Conservation (phyloP, 2,329 filamentous ascomycete genomes). For the Colletotrichum orchidophilum region DNA sequence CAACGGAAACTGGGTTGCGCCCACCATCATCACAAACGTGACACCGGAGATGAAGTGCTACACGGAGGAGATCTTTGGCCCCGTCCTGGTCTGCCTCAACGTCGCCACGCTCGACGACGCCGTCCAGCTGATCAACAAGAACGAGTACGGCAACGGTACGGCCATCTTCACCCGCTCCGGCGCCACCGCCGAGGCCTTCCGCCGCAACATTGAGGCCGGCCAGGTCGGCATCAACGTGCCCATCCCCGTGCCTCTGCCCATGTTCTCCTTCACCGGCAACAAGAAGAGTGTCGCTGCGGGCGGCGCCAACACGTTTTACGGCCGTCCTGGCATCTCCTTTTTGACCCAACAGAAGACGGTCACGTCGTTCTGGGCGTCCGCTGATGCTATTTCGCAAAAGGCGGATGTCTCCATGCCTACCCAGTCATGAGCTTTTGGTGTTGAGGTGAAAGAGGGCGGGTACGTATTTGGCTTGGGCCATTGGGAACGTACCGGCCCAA, state of each 20-base stretch:
- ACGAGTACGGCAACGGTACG: slow-evolving; percentile 88
- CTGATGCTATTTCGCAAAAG: slow-evolving; percentile 86
- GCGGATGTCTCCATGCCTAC: slow-evolving; percentile 89
- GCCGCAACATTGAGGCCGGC: slow-evolving; percentile 82
- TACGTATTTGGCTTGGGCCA: neutral
- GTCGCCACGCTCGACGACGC: slow-evolving; percentile 82
- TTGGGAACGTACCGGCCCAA: too few relatives aligned
- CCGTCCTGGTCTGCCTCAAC: slow-evolving; percentile 83
- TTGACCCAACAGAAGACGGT: slow-evolving; percentile 99
- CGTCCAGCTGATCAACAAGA: slow-evolving; percentile 82
- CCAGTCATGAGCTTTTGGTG: slow-evolving; percentile 41
- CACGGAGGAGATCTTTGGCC: slow-evolving; percentile 86
- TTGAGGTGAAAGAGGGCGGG: neutral
- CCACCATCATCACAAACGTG: slow-evolving; percentile 85
- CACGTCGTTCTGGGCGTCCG: slow-evolving; percentile 86
- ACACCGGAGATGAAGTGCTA: slow-evolving; percentile 86
- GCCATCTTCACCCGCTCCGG: slow-evolving; percentile 87
- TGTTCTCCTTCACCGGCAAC: slow-evolving; percentile 79
- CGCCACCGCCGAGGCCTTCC: slow-evolving; percentile 80
- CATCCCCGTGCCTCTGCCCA: slow-evolving; percentile 76
- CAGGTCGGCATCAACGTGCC: slow-evolving; percentile 89
- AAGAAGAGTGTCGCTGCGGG: slow-evolving; percentile 94
- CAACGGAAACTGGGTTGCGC: slow-evolving; percentile 85
- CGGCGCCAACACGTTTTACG: slow-evolving; percentile 94
- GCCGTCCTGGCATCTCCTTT: slow-evolving; percentile 89